Base-by-base conservation (phyloP, 257 asterid species). In the Avicennia marina region DNA sequence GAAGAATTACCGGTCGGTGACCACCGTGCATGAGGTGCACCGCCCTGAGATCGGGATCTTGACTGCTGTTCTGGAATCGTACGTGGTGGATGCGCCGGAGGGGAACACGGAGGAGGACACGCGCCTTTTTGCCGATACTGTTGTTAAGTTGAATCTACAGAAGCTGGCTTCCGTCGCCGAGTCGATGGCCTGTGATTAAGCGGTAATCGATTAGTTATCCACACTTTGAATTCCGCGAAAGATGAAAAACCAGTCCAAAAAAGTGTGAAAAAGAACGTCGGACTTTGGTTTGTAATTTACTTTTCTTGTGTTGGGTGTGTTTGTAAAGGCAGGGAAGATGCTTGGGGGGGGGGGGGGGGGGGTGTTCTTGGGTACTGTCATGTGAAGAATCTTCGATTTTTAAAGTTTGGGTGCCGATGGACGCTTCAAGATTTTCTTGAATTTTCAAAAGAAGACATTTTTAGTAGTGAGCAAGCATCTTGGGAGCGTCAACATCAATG, bases 51-150 rank as follows among this genome's bases (percentile, higher is more conserved):
- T n/a, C 41, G 56, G 13, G 65, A 69, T 60, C 66, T 57, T 75
- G 76, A 70, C 86, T 56, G 79, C 77, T 8, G 96, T 88, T 34
- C 47, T 88, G 77, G 96, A 88, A 31, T 82, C 94, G 11, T 89
- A 89, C 70, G 83, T 80, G 15, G 96, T 85, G 68, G 96, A 88
- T 53, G 83, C 79, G 68, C 96, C 96, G 70, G 94, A 85, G 53
- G 96, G 95, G 60, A 88, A 88, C 60, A 78, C 94, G 49, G 96
- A 85, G 74, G 96, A 88, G 73, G 96, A 88, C 66, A 85, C 95
- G 32, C 87, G 93, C 49, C 81, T 85, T 51, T 89, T 83, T 45
- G 95, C 95, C 12, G 96, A 89, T 59, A 89, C 96, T 9, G 90
- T 89, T 22, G 89, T 89, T 11, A 83, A 71, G 65, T 52, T 89